Percentiles rank a stretch among this genome's conserved stretches.
These are phyloP conservation scores for Xylaria sp. DNA, from an alignment of 2,329 filamentous ascomycete genomes.

Conservation along the genomic window DNA sequence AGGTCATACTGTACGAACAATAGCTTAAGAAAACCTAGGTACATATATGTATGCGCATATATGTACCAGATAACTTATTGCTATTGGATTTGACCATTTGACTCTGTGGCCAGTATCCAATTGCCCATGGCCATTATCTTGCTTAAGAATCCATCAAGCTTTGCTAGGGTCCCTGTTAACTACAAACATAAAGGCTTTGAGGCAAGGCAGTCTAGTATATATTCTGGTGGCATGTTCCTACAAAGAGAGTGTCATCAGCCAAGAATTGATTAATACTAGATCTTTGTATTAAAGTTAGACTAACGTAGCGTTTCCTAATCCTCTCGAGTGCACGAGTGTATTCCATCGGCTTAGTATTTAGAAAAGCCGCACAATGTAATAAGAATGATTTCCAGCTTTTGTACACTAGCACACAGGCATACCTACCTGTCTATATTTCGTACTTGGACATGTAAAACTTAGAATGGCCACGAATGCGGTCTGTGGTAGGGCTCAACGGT, in stretches of 20 bases:
- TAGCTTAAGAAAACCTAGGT: background rate
- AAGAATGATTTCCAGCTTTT: background rate
- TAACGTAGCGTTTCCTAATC: no score
- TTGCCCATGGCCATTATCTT: background rate
- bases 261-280: background rate
- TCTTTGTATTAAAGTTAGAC: background rate
- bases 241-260: background rate
- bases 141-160: background rate
- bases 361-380: no score
- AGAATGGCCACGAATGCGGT: background rate
- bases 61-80: background rate
- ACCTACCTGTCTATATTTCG: background rate
- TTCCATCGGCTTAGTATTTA: no score
- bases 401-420: background rate
- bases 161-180: slow-evolving; percentile 9
- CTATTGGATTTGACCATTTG: background rate
- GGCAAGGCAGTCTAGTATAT: background rate
- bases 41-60: background rate
- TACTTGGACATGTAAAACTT: background rate
- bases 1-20: background rate
- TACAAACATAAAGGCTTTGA: slow-evolving; percentile 14
- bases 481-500: background rate
- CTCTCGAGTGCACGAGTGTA: no score
- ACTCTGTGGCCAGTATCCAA: background rate
- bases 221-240: no score